Conservation (phyloP, 2,329 filamentous ascomycete species). For the Epichloe gansuensis region DNA sequence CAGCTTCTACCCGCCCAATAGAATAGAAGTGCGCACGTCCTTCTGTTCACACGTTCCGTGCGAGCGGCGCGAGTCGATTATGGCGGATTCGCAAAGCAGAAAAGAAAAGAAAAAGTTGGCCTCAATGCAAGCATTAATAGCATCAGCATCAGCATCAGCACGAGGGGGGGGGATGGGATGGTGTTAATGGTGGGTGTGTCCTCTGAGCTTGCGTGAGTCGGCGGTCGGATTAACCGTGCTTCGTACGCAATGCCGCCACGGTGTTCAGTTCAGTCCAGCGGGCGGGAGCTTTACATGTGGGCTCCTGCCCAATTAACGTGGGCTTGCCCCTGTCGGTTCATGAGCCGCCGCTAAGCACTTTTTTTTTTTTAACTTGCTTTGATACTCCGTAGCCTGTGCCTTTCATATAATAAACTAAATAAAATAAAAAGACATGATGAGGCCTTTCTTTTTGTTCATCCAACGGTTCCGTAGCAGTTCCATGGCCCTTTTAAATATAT, state of each 20-base stretch:
- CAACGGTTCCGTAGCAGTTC: no score
- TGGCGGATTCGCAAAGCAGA: background rate
- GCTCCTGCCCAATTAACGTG: no score
- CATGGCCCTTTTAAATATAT: no score
- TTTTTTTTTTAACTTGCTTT: no score
- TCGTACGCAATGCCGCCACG: slow-evolving; percentile 16
- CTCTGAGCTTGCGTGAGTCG: slow-evolving; percentile 7
- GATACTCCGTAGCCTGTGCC: no score
- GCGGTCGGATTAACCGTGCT: slow-evolving; percentile 22
- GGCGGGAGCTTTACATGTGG: no score
- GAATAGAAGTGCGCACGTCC: background rate
- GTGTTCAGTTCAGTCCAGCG: slow-evolving; percentile 15
- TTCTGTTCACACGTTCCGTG: background rate
- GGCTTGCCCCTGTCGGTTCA: no score
- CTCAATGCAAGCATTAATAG: background rate
- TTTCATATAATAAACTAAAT: no score
- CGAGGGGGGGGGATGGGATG: background rate
- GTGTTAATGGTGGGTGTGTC: slow-evolving; percentile 4
- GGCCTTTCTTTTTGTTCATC: no score
- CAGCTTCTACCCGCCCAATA: background rate
- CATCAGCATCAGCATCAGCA: background rate
- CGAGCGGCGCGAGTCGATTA: background rate
- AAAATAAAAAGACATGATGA: no score
- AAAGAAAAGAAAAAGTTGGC: background rate
- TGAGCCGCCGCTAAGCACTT: no score